Evolutionary conservation across 2,329 filamentous ascomycete species (phyloP).

Genomic region (Aspergillus sp.): DNA sequence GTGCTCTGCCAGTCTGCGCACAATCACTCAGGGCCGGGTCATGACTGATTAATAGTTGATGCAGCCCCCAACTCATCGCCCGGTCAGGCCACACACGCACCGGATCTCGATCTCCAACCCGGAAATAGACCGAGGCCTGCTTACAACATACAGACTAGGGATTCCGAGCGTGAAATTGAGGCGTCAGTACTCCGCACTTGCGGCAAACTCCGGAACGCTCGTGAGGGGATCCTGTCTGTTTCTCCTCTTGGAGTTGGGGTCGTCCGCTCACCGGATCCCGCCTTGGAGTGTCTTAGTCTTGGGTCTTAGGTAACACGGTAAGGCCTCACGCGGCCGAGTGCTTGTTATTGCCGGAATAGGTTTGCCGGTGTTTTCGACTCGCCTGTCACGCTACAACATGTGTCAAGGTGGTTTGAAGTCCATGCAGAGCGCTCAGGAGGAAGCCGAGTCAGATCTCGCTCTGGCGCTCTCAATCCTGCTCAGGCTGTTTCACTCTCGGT

Average conservation of each 20-base stretch:
- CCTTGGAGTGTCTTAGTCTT: neutral
- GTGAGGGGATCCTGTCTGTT: constrained; percentile 1
- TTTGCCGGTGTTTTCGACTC: neutral
- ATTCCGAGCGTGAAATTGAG: neutral
- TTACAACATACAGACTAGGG: neutral
- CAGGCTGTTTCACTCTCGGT: no score
- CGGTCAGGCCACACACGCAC: neutral
- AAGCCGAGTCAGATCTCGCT: no score
- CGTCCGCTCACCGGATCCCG: constrained; percentile 6
- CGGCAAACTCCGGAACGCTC: constrained; percentile 20
- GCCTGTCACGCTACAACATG: neutral
- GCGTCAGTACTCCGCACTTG: constrained; percentile 13
- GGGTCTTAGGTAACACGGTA: neutral
- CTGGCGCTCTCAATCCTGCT: no score
- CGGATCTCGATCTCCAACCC: neutral
- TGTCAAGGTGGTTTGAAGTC: neutral
- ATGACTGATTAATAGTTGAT: neutral
- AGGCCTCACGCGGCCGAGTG: neutral
- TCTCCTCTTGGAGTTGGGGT: neutral
- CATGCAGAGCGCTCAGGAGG: no score
- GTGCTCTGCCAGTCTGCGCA: neutral
- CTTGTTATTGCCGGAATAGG: neutral
- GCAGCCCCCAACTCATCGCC: neutral
- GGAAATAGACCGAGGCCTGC: neutral
- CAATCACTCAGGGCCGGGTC: neutral